Percentiles rank a stretch among this genome's conserved stretches.
Evolutionary conservation across 495 filamentous ascomycete genomes (phyloP).

Genomic region (Aspergillus saccharolyticus): DNA sequence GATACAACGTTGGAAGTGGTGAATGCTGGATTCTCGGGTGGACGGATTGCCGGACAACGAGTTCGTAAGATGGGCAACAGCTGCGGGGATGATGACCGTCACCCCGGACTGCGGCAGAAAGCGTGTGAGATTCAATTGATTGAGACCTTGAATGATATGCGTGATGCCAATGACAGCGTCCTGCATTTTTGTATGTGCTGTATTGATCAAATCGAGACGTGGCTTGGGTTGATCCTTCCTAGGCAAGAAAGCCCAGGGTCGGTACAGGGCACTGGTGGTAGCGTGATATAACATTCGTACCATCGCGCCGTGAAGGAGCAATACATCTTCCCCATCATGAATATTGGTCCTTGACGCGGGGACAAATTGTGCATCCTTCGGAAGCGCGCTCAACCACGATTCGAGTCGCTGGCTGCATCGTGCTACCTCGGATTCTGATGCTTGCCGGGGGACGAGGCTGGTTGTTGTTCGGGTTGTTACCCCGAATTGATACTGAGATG

Average conservation of each 20-base stretch:
- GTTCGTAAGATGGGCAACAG: conserved; percentile 81
- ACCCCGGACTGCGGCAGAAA: conserved; percentile 81
- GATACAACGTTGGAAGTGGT: conserved; percentile 75
- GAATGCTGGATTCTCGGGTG: conserved; percentile 58
- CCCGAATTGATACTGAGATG: conserved; percentile 57
- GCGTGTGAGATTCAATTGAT: conserved; percentile 60
- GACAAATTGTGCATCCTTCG: conserved; percentile 47
- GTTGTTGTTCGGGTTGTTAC: conserved; percentile 68
- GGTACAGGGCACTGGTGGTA: conserved; percentile 76
- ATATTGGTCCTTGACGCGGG: conserved; percentile 30
- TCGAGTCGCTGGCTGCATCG: conserved; percentile 65
- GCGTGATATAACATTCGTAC: conserved; percentile 85
- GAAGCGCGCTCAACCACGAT: conserved; percentile 63
- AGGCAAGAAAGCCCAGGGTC: conserved; percentile 65
- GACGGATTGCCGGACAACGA: conserved; percentile 68
- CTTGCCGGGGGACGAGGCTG: conserved; percentile 75
- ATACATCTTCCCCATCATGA: conserved; percentile 43
- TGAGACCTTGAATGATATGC: conserved; percentile 64
- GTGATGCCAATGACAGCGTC: conserved; percentile 74
- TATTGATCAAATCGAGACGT: conserved; percentile 32
- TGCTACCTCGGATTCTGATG: conserved; percentile 61
- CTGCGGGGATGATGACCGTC: conserved; percentile 78
- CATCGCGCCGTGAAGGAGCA: conserved; percentile 70
- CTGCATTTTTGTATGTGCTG: conserved; percentile 66
- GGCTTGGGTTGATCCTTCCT: conserved; percentile 42